Evolutionary conservation across 116 monocot genomes (phyloP).

Genomic region (Trichopus zeylanicus): DNA sequence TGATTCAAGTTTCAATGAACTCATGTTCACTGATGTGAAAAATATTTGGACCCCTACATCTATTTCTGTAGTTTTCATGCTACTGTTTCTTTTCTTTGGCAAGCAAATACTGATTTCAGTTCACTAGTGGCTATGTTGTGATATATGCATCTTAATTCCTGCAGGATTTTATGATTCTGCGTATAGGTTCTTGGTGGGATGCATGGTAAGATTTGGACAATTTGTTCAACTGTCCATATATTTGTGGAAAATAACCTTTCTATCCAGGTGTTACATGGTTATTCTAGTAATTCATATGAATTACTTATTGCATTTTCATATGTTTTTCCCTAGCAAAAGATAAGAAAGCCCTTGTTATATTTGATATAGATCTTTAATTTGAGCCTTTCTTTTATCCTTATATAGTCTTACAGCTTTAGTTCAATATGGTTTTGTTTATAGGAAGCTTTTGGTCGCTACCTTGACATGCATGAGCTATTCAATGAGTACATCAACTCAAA

Average conservation of each 20-base stretch:
- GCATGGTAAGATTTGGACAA: conserved; percentile 49
- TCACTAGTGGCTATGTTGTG: conserved; percentile 29
- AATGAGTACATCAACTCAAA: conserved; percentile 95
- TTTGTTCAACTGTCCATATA: conserved; percentile 4
- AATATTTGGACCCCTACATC: too few relatives aligned
- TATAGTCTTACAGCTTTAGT: conserved; percentile 3
- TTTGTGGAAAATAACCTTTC: too few relatives aligned
- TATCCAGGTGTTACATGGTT: too few relatives aligned
- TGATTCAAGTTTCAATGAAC: not conserved
- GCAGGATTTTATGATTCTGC: conserved; percentile 62
- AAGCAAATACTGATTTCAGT: conserved; percentile 13
- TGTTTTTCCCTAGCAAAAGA: too few relatives aligned
- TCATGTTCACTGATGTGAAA: too few relatives aligned
- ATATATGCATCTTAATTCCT: conserved; percentile 63
- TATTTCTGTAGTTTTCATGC: not conserved
- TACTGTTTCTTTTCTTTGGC: not conserved
- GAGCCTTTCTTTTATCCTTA: not conserved
- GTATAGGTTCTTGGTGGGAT: conserved; percentile 47
- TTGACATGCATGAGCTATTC: conserved; percentile 92
- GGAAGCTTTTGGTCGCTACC: conserved; percentile 93
- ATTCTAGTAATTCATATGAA: too few relatives aligned
- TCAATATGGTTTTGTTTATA: conserved; percentile 16
- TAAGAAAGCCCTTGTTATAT: too few relatives aligned
- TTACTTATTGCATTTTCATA: too few relatives aligned
- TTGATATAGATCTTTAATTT: too few relatives aligned